Percentiles rank a stretch among this genome's conserved stretches.
phyloP scores from a whole-genome alignment of 2,329 filamentous ascomycete genomes.

The Xylaria sp. region DNA sequence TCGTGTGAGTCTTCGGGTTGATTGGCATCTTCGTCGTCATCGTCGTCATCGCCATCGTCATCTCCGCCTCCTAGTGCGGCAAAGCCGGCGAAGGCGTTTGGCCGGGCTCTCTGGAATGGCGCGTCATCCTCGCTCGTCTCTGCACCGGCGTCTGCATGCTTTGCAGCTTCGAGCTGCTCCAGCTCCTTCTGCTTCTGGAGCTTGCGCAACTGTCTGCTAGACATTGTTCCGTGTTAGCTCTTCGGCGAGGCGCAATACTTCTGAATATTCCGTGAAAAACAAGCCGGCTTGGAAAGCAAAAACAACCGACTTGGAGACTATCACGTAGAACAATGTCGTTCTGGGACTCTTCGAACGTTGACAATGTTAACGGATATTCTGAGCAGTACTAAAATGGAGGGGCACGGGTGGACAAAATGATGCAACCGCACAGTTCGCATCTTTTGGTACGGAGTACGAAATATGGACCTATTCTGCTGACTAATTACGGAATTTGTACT shows the following conservation, averaged over 20 bases:
- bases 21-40: slow-evolving; percentile 34
- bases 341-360: neutral
- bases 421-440: neutral
- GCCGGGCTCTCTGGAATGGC: slow-evolving; percentile 36
- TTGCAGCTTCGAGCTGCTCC: slow-evolving; percentile 35
- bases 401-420: neutral
- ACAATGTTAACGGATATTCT: neutral
- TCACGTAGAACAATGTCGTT: neutral
- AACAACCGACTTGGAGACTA: neutral
- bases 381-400: neutral
- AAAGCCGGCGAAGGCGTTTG: slow-evolving; percentile 45
- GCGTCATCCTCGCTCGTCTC: slow-evolving; percentile 33
- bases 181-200: slow-evolving; percentile 45
- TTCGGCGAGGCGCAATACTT: neutral
- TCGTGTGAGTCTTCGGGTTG: slow-evolving; percentile 22
- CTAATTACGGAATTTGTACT: too few species aligned
- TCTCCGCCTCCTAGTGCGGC: slow-evolving; percentile 47
- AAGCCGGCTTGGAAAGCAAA: neutral
- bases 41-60: slow-evolving; percentile 36
- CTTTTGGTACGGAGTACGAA: too few species aligned
- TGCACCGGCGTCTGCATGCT: slow-evolving; percentile 35
- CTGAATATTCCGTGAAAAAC: neutral
- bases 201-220: slow-evolving; percentile 32
- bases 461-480: too few species aligned
- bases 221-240: slow-evolving; percentile 22